Conservation (phyloP, 768 basidiomycete genomes). For the Podaxis sp. region DNA sequence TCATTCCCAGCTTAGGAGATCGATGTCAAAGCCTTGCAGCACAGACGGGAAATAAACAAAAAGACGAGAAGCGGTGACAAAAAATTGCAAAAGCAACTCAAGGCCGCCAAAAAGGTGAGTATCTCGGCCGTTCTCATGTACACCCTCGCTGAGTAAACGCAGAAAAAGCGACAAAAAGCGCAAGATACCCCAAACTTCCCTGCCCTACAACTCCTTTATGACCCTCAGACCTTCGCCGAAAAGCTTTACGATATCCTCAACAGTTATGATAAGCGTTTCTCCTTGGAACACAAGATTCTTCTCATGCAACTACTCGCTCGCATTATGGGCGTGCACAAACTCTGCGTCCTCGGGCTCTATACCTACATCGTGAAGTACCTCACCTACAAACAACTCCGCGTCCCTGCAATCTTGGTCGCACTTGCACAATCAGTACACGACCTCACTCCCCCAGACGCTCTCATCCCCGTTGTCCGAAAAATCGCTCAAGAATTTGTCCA, state of each 20-base stretch:
- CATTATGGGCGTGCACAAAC: slow-evolving; percentile 90
- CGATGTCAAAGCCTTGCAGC: slow-evolving; percentile 74
- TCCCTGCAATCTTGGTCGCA: slow-evolving; percentile 90
- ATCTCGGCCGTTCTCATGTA: slow-evolving; percentile 7
- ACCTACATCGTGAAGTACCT: slow-evolving; percentile 95
- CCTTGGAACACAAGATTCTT: slow-evolving; percentile 95
- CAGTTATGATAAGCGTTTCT: slow-evolving; percentile 90
- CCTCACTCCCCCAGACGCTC: slow-evolving; percentile 88
- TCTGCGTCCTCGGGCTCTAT: slow-evolving; percentile 93
- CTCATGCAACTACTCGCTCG: slow-evolving; percentile 96
- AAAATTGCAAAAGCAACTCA: slow-evolving; percentile 73
- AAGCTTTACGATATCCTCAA: slow-evolving; percentile 85
- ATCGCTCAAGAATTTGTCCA: slow-evolving; percentile 96
- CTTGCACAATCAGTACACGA: slow-evolving; percentile 96
- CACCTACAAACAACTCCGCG: slow-evolving; percentile 85
- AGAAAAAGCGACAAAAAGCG: slow-evolving; percentile 36
- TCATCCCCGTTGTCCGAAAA: slow-evolving; percentile 88
- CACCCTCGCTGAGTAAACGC: slow-evolving; percentile 3
- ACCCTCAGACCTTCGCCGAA: slow-evolving; percentile 95
- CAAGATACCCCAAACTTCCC: slow-evolving; percentile 71
- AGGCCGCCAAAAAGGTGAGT: slow-evolving; percentile 69
- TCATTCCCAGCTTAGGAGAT: slow-evolving; percentile 43
- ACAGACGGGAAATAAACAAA: slow-evolving; percentile 91
- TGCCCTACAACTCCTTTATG: slow-evolving; percentile 88
- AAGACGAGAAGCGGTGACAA: slow-evolving; percentile 84